Evolutionary conservation across 2,329 filamentous ascomycete genomes (phyloP).

Genomic region (Pestalotiopsis fici): DNA sequence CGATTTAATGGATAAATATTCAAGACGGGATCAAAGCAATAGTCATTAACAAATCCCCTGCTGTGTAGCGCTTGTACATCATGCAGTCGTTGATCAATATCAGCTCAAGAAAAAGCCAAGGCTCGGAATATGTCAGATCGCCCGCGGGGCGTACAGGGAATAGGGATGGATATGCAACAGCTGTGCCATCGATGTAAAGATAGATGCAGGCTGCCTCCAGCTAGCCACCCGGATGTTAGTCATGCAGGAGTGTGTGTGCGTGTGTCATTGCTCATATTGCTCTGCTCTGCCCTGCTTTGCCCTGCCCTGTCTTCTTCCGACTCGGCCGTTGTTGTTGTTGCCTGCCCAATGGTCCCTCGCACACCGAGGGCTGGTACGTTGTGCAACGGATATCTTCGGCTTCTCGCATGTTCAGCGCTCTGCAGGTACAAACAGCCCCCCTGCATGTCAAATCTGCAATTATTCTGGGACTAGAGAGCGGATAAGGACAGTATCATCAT

Average conservation of each 20-base stretch:
- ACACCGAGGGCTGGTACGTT: not conserved
- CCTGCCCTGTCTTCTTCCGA: not conserved
- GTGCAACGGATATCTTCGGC: not conserved
- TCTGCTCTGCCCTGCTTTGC: not conserved
- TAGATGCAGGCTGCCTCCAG: not conserved
- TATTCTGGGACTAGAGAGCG: not conserved
- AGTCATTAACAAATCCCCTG: not conserved
- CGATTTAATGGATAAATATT: not conserved
- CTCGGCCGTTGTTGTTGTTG: not conserved
- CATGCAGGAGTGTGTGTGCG: not conserved
- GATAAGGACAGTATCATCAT: not conserved
- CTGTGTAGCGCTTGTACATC: not conserved
- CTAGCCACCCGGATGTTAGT: not conserved
- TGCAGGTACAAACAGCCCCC: conserved; percentile 3
- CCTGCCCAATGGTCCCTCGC: not conserved
- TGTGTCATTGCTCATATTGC: not conserved
- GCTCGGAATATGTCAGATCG: not conserved
- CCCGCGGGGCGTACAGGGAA: not conserved
- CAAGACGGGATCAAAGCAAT: not conserved
- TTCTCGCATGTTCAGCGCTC: conserved; percentile 3
- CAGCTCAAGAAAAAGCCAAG: not conserved
- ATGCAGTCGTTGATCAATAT: not conserved
- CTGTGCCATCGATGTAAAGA: too few species aligned
- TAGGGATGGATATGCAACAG: not conserved
- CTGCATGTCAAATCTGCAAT: not conserved